Conservation (phyloP, 371 early-diverging fungal species). For the Dichotomocladium elegans region DNA sequence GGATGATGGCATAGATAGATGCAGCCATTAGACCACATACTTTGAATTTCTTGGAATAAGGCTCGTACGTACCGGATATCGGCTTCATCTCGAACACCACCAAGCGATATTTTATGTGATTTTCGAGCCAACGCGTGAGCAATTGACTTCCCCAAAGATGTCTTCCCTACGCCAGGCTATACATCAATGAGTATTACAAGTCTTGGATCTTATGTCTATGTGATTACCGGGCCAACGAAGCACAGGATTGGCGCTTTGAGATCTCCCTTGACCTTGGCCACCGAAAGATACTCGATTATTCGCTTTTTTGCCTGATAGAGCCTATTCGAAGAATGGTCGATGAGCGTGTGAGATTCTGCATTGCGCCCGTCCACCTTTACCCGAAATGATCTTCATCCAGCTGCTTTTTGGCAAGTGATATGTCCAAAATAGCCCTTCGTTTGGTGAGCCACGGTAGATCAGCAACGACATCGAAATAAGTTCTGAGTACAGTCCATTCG, state of each 20-base stretch:
- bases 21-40: not conserved
- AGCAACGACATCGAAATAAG: slow-evolving; percentile 69
- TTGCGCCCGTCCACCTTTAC: not conserved
- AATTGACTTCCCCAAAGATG: slow-evolving; percentile 74
- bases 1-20: not conserved
- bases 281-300: slow-evolving; percentile 78
- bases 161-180: slow-evolving; percentile 79
- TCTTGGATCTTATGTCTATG: not conserved
- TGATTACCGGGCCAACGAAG: slow-evolving; percentile 60
- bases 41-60: too few species aligned
- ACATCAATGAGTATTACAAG: not conserved
- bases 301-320: slow-evolving; percentile 76
- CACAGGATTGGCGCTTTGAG: slow-evolving; percentile 79
- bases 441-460: slow-evolving; percentile 74
- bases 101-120: slow-evolving; percentile 80
- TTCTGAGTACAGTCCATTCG: slow-evolving; percentile 75
- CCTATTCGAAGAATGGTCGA: not conserved
- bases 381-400: slow-evolving; percentile 82
- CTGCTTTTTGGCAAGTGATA: slow-evolving; percentile 61
- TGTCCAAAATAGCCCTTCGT: slow-evolving; percentile 58
- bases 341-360: not conserved
- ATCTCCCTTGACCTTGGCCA: slow-evolving; percentile 69
- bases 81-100: slow-evolving; percentile 86
- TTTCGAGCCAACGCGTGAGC: slow-evolving; percentile 73
- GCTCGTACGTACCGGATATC: slow-evolving; percentile 52